phyloP scores from a whole-genome alignment of 83 land plant genomes.

The Thuja plicata region DNA sequence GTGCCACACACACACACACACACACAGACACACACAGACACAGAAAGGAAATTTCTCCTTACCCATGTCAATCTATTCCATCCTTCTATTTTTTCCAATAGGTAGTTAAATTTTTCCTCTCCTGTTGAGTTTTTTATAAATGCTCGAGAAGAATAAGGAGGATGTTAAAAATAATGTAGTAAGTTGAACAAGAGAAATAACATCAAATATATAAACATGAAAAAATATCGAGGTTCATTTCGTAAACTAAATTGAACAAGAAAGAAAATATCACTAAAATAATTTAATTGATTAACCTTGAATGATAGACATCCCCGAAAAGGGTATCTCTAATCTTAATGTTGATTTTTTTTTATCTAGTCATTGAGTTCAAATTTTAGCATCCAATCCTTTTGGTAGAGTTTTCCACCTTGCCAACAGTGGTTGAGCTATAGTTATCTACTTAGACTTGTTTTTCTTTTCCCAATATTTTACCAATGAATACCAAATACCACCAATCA shows the following conservation, averaged over 20 bases:
- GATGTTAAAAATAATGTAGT: too few relatives aligned
- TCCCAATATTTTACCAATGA: constrained; percentile 73
- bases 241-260: neutral
- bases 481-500: constrained; percentile 85
- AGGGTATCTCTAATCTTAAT: neutral
- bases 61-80: too few relatives aligned
- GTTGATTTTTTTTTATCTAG: neutral
- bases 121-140: too few relatives aligned
- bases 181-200: neutral
- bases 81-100: too few relatives aligned
- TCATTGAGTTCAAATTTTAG: constrained; percentile 1
- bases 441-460: constrained; percentile 51
- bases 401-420: constrained; percentile 14
- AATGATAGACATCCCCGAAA: neutral
- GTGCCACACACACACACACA: too few relatives aligned
- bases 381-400: constrained; percentile 11
- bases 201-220: neutral
- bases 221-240: neutral
- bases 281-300: neutral
- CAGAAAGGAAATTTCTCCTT: too few relatives aligned
- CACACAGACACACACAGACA: too few relatives aligned
- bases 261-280: neutral
- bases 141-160: too few relatives aligned
- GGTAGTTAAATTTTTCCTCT: too few relatives aligned
- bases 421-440: constrained; percentile 21